Base-by-base conservation (phyloP, 129 eudicot species). In the Daucus carota region DNA sequence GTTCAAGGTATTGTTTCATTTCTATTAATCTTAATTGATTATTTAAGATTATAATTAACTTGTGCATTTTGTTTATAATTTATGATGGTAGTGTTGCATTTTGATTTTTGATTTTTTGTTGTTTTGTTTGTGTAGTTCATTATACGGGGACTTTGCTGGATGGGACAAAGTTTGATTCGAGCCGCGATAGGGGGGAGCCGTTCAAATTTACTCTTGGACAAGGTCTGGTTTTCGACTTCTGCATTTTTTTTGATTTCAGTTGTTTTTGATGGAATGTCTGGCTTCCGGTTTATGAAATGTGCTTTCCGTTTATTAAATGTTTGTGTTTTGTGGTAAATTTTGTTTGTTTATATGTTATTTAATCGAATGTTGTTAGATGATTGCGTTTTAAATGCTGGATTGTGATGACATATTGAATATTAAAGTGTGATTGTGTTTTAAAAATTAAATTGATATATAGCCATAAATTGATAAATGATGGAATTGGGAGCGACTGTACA, bases 121-220 rank as follows among this genome's bases (percentile, higher is more conserved):
- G 10, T 41, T 17, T 72, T 47, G 3, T 80, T 43, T 47, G 18
- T 72, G 32, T 85, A 93, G 98, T 91, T 72, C 98, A 91, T 84
- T 93, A 91, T 66, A 93, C 98, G 57, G 98, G 98, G 54, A 91
- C 97, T 13, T 78, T 93, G 86, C 85, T 93, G 28, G 97, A 93
- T 68, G 98, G 98, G 14, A 90, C 96, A 6, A 75, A 91, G 81
- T 91, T 91, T 43, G 98, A 93, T 70, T 93, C 98, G 9, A 93
- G 98, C 48, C 93, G 96, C 4, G 98, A 93, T 77, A 81, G 92
- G 76, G 97, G 96, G 29, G 85, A 87, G 68, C 97, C 98, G 16
- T 93, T 93, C 76, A 88, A 81, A 41, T 93, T 93, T 80, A 85
- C 96, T 69, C 96, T 93, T 42, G 98, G 97, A 67, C 93, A 93